Conservation (phyloP, 768 basidiomycete species). For the Epithele typhae region DNA sequence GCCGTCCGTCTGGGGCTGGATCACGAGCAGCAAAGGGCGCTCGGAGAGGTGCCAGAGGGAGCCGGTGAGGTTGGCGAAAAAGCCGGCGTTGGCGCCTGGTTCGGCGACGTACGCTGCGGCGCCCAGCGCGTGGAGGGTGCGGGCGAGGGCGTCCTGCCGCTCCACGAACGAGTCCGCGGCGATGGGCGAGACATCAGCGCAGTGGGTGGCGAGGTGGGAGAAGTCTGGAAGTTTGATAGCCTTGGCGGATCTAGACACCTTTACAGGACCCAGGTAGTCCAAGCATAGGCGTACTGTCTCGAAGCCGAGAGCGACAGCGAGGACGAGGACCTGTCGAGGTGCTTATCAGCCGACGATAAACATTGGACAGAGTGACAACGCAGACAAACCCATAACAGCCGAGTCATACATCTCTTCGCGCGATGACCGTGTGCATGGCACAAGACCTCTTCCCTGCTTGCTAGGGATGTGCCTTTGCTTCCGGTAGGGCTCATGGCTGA, state of each 20-base stretch:
- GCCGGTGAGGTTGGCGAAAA: conserved; percentile 67
- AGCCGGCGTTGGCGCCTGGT: conserved; percentile 67
- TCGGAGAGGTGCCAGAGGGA: conserved; percentile 70
- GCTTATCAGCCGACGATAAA: neutral
- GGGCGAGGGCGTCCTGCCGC: conserved; percentile 54
- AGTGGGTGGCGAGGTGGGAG: conserved; percentile 36
- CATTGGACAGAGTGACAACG: too few species aligned
- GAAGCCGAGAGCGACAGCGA: neutral
- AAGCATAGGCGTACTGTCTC: neutral
- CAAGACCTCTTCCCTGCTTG: too few species aligned
- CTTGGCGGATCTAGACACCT: neutral
- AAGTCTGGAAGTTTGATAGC: conserved; percentile 13
- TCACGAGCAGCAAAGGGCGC: conserved; percentile 67
- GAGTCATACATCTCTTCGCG: too few species aligned
- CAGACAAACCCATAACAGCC: too few species aligned
- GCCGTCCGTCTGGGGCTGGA: conserved; percentile 39
- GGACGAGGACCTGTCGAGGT: neutral
- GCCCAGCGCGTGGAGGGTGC: conserved; percentile 41
- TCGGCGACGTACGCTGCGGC: conserved; percentile 75
- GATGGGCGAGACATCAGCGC: conserved; percentile 47
- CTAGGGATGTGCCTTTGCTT: too few species aligned
- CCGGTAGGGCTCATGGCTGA: too few species aligned
- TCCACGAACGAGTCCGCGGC: conserved; percentile 37
- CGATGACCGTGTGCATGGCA: too few species aligned
- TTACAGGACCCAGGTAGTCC: neutral